These are phyloP conservation scores for Allodekkera sacchari DNA, from an alignment of 805 yeast species.

Conservation along the genomic window DNA sequence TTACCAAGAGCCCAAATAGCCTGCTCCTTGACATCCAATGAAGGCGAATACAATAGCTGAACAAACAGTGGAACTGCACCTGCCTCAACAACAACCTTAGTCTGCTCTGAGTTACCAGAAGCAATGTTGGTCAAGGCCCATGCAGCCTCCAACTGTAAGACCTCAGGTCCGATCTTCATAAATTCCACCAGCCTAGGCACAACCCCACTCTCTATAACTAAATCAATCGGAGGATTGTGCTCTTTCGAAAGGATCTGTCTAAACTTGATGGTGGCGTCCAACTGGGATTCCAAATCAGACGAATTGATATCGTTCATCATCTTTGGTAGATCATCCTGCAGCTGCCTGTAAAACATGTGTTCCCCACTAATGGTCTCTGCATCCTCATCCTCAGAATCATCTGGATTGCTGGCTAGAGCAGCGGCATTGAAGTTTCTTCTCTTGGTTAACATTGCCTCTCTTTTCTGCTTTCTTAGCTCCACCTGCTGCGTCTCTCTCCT, in stretches of 20 bases:
- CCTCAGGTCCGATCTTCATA: conserved; percentile 72
- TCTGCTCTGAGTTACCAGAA: conserved; percentile 85
- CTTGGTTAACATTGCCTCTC: conserved; percentile 91
- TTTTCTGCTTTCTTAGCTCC: conserved; percentile 89
- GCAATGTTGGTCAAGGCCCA: conserved; percentile 99
- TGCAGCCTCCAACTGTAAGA: conserved; percentile 94
- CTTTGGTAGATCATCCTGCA: conserved; percentile 66
- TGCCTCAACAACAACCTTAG: conserved; percentile 81
- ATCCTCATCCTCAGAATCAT: conserved; percentile 44
- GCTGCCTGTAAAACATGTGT: conserved; percentile 33
- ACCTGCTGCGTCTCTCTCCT: conserved; percentile 97
- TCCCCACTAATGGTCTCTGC: conserved; percentile 31
- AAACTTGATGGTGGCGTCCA: conserved; percentile 85
- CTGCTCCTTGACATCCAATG: conserved; percentile 92
- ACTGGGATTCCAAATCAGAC: conserved; percentile 66
- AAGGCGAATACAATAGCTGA: conserved; percentile 66
- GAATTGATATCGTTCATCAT: conserved; percentile 79
- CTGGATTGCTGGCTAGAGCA: conserved; percentile 26
- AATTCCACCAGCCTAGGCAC: conserved; percentile 86
- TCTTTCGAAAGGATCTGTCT: conserved; percentile 91
- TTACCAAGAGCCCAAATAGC: conserved; percentile 99
- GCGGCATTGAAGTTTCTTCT: conserved; percentile 67
- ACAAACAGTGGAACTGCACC: conserved; percentile 94
- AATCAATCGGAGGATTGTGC: conserved; percentile 91
- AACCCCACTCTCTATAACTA: conserved; percentile 88